Conservation (phyloP, 768 basidiomycete genomes). For the Porpolomopsis calyptriformis region DNA sequence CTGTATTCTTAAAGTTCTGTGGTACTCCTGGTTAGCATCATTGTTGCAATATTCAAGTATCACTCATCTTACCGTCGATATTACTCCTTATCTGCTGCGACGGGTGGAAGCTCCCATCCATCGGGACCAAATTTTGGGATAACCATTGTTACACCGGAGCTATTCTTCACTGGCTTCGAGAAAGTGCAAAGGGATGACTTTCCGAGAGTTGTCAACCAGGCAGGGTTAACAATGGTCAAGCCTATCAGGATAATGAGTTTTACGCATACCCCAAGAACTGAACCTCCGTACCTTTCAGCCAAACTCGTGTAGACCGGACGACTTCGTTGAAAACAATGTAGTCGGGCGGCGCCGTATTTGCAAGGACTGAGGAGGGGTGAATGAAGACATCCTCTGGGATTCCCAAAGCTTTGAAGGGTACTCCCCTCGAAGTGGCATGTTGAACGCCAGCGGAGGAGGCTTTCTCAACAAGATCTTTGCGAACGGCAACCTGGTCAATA, state of each 20-base stretch:
- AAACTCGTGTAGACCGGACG: conserved; percentile 60
- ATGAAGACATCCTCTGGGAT: conserved; percentile 83
- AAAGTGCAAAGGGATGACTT: conserved; percentile 76
- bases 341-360: conserved; percentile 63
- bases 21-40: too few species aligned
- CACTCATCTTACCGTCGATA: background rate
- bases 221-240: conserved; percentile 74
- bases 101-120: conserved; percentile 79
- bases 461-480: conserved; percentile 70
- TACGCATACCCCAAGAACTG: background rate
- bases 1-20: too few species aligned
- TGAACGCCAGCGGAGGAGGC: conserved; percentile 49
- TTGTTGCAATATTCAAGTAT: too few species aligned
- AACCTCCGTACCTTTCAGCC: conserved; percentile 59
- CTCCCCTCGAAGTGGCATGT: conserved; percentile 63
- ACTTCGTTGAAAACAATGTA: conserved; percentile 80
- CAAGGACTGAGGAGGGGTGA: conserved; percentile 80
- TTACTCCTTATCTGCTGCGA: conserved; percentile 28
- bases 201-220: conserved; percentile 79
- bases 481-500: conserved; percentile 89
- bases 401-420: conserved; percentile 75
- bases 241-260: conserved; percentile 30
- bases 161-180: conserved; percentile 73
- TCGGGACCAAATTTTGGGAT: conserved; percentile 80
- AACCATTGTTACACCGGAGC: conserved; percentile 55